phyloP scores from a whole-genome alignment of 179 eudicot genomes.

The Nepenthes alata region DNA sequence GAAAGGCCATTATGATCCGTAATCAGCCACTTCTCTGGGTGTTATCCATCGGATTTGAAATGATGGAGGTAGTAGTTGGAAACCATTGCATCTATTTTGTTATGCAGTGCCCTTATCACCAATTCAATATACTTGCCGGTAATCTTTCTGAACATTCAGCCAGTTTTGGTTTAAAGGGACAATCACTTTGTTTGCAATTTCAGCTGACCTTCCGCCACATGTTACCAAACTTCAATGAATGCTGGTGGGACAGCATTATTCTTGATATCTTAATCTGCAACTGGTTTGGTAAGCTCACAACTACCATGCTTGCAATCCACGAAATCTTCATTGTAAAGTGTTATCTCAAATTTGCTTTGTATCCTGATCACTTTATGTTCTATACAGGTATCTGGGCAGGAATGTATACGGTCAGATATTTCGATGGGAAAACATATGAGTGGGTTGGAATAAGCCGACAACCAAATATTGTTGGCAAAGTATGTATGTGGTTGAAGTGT shows the following conservation, averaged over 20 bases:
- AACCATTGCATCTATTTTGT: not conserved
- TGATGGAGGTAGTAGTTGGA: constrained; percentile 59
- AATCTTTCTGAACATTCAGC: too few relatives aligned
- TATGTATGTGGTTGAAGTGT: constrained; percentile 12
- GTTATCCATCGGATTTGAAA: constrained; percentile 86
- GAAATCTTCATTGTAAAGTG: not conserved
- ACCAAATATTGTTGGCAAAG: constrained; percentile 93
- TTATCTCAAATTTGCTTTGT: too few relatives aligned
- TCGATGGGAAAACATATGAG: constrained; percentile 91
- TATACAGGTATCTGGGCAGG: constrained; percentile 94
- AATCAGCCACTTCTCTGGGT: constrained; percentile 99
- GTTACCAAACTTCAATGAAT: constrained; percentile 96
- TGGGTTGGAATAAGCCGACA: constrained; percentile 99
- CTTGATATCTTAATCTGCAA: constrained; percentile 94
- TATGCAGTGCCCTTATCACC: not conserved
- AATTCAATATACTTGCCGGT: not conserved
- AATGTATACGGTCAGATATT: constrained; percentile 90
- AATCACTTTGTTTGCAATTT: constrained; percentile 21
- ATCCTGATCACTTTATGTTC: not conserved
- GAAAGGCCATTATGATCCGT: constrained; percentile 97
- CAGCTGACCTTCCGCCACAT: constrained; percentile 97
- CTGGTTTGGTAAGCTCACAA: constrained; percentile 59
- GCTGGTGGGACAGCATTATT: constrained; percentile 99
- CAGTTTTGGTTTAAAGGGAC: not conserved
- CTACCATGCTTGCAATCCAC: not conserved